A percentile compares a stretch with the other conserved stretches of the same genome.
Conservation (phyloP, 176 grass and related monocot genomes). For the Pontederia crassipes region DNA sequence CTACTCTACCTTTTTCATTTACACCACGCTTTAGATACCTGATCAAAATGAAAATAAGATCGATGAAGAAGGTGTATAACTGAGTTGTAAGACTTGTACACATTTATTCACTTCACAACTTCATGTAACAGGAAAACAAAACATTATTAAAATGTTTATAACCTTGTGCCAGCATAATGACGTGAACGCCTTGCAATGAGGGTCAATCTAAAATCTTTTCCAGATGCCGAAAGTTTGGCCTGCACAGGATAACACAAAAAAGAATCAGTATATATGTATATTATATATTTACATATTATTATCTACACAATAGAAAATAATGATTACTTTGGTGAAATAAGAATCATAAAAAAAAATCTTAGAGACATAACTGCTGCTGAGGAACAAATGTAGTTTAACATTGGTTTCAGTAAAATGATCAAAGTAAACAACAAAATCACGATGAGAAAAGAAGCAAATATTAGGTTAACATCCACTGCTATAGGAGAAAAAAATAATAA, state of each 20-base stretch:
- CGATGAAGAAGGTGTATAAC: not conserved
- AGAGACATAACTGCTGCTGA: too few species aligned
- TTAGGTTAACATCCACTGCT: too few species aligned
- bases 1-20: constrained; percentile 94
- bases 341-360: too few species aligned
- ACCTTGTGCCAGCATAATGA: constrained; percentile 99
- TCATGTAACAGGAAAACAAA: not conserved
- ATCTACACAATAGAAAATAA: too few species aligned
- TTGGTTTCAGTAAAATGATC: too few species aligned
- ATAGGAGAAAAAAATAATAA: too few species aligned
- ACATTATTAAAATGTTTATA: not conserved
- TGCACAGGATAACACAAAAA: constrained; percentile 32
- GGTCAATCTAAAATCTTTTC: constrained; percentile 84
- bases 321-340: too few species aligned
- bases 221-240: constrained; percentile 59
- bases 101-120: not conserved
- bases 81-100: not conserved
- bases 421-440: too few species aligned
- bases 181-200: constrained; percentile 92
- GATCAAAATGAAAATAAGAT: constrained; percentile 23
- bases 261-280: constrained; percentile 14
- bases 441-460: too few species aligned
- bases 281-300: too few species aligned
- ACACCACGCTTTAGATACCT: constrained; percentile 94
- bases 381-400: too few species aligned